Base-by-base conservation (phyloP, 2,329 filamentous ascomycete species). In the Hypocreales sp. region DNA sequence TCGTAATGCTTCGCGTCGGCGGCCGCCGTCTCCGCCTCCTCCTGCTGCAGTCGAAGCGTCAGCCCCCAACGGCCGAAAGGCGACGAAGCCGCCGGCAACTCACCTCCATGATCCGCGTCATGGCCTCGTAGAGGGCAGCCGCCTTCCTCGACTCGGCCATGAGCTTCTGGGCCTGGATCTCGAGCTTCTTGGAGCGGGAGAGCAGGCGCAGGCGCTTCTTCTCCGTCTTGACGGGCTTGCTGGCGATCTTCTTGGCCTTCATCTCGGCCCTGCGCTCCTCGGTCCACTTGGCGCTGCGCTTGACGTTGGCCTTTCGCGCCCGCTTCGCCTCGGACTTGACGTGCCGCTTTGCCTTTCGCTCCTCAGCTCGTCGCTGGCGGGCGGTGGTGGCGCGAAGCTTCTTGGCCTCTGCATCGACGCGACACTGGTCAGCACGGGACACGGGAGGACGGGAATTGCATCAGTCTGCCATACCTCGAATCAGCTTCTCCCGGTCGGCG, bases 141-240 rank as follows among this genome's bases (percentile, higher is more conserved):
- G 40, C 37, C 31, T 47, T 50, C 33, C 55, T 49, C 0, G 60
- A 52, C 31, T 61, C 49, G 1, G 39, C 41, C 37, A 58, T 37
- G 19, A 66, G 33, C 42, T 55, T 53, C 14, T 43, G 35, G 2
- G 51, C 56, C 40, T 60, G 45, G 3, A 38, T 40, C 39, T 60
- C 52, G 20, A 60, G 46, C 39, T 53, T 53, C 15, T 56, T 33
- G 8, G 44, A 40, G 30, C 53, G 51, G n/a, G 34, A 33, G 15
- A 54, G 45, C 26, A 60, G 36, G 13, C 50, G 51, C 26, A 45
- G 39, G 21, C 47, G 50, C 25, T 45, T 49, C 46, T 55, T 58
- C 34, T 57, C 53, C 7, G 44, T 35, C 36, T 55, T 55, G 26
- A 24, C 32, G n/a, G 37, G 34, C 29, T 44, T 44, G 22, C 40